phyloP scores from a whole-genome alignment of 2,329 filamentous ascomycete species.

The Claviceps capensis region DNA sequence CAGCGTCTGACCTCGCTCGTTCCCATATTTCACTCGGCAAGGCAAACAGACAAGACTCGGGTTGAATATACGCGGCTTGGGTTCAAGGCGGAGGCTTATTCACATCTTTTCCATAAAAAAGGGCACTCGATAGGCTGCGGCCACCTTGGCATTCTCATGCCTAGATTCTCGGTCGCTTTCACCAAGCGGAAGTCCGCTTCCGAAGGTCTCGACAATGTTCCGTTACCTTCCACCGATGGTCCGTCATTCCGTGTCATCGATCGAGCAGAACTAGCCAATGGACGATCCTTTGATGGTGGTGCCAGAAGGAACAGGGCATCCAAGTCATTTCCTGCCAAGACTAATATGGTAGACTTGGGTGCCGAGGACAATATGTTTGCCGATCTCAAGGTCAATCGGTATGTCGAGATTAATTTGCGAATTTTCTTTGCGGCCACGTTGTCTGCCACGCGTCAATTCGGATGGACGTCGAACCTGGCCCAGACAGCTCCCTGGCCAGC shows the following conservation, averaged over 20 bases:
- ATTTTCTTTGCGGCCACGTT: not conserved
- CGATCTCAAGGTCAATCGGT: conserved; percentile 41
- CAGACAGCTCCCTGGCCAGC: too few relatives aligned
- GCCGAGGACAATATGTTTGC: conserved; percentile 47
- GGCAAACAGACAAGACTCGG: not conserved
- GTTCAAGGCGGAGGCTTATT: not conserved
- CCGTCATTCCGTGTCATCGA: conserved; percentile 47
- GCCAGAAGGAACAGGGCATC: conserved; percentile 26
- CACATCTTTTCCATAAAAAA: not conserved
- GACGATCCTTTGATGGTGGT: conserved; percentile 38
- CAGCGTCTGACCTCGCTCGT: not conserved
- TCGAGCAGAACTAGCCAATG: conserved; percentile 29
- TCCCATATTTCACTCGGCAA: not conserved
- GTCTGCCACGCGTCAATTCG: conserved; percentile 1
- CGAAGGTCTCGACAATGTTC: conserved; percentile 38
- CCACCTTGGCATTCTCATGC: conserved; percentile 33
- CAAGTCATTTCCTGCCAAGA: conserved; percentile 23
- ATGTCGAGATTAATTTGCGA: conserved; percentile 18
- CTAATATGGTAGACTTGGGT: conserved; percentile 24
- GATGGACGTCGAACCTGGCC: too few relatives aligned
- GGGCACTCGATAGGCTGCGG: not conserved
- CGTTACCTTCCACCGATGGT: conserved; percentile 27
- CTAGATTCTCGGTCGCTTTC: conserved; percentile 47
- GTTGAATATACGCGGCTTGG: not conserved
- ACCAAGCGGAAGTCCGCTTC: conserved; percentile 46